Conservation (phyloP, 495 filamentous ascomycete species). For the Aspergillus ellipticus region DNA sequence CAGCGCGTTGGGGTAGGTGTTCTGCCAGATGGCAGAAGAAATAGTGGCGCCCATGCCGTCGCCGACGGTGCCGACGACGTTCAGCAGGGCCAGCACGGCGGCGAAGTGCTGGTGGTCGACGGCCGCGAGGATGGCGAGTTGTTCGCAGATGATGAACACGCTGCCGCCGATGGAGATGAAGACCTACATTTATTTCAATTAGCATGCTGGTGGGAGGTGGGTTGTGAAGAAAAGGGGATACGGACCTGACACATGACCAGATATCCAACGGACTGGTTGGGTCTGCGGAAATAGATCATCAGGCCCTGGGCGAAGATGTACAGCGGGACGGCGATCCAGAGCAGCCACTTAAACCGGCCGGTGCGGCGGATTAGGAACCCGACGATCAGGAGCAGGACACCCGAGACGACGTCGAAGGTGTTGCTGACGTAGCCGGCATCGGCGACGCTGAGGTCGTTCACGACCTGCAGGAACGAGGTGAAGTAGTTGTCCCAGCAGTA, state of each 20-base stretch:
- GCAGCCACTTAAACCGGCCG: conserved; percentile 52
- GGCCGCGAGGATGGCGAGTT: conserved; percentile 66
- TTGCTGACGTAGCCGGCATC: conserved; percentile 54
- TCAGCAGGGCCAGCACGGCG: conserved; percentile 59
- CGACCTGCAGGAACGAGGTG: conserved; percentile 69
- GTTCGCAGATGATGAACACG: conserved; percentile 57
- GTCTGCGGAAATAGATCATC: conserved; percentile 64
- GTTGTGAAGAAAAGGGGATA: conserved; percentile 50
- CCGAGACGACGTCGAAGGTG: conserved; percentile 47
- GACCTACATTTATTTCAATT: too few species aligned
- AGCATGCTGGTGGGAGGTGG: too few species aligned
- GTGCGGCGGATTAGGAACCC: conserved; percentile 52
- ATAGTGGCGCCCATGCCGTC: conserved; percentile 64
- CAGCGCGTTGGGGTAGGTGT: conserved; percentile 54
- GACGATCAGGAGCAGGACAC: conserved; percentile 44
- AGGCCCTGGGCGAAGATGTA: conserved; percentile 55
- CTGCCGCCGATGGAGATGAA: conserved; percentile 64
- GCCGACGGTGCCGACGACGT: conserved; percentile 61
- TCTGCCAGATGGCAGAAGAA: conserved; percentile 64
- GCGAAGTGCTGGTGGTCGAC: conserved; percentile 63
- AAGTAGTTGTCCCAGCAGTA: conserved; percentile 59
- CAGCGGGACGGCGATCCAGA: conserved; percentile 55
- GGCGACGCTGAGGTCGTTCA: conserved; percentile 52
- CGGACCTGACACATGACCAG: conserved; percentile 73
- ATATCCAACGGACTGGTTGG: conserved; percentile 55